Base-by-base conservation (phyloP, 2,329 filamentous ascomycete genomes). In the Xylariaceae sp. region DNA sequence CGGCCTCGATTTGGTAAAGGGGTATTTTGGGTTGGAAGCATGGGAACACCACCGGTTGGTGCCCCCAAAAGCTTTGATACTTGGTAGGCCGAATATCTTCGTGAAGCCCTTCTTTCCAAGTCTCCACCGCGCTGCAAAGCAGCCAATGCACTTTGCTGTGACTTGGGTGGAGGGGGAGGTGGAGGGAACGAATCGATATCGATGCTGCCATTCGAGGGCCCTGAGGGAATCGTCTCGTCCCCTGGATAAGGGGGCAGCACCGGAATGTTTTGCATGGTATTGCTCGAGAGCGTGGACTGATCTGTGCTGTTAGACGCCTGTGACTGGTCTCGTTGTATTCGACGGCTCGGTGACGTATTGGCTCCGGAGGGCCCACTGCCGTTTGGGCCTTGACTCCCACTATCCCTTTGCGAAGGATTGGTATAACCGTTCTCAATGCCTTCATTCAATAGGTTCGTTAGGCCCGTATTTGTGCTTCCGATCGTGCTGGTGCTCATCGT, bases 71-170 rank as follows among this genome's bases (percentile, higher is more conserved):
- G 89, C 60, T 96, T 97, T 34, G 89, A 88, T 53, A 98, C 95
- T 59, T 98, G 93, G 61, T 97, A 98, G 39, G 89, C 87, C 2
- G 93, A 97, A 61, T 97, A 98, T 57, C 93, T 77, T 52, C 91
- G 78, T 12, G 93, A 98, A 1, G 93, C 93, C 60, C 93, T 79
- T 59, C 93, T 80, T 66, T 98, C 93, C 37, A 98, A 70, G 52
- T 96, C 90, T 16, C 91, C 91, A 26, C 90, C 90, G 64, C 89
- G 81, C 65, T 97, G 93, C 51, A 98, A 66, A 38, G 90, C 89
- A 37, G 89, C 89, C 39, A 98, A 71, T 4, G 93, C 93, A 69
- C 95, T 94, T 55, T 93, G 87, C 54, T 89, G 83, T 55, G 87
- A 87, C 39, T 89, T 86, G 19, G 84, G 82, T 2, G 88, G 86